phyloP scores from a whole-genome alignment of 352 stramenopile species.

The Phytophthora pseudosyringae region DNA sequence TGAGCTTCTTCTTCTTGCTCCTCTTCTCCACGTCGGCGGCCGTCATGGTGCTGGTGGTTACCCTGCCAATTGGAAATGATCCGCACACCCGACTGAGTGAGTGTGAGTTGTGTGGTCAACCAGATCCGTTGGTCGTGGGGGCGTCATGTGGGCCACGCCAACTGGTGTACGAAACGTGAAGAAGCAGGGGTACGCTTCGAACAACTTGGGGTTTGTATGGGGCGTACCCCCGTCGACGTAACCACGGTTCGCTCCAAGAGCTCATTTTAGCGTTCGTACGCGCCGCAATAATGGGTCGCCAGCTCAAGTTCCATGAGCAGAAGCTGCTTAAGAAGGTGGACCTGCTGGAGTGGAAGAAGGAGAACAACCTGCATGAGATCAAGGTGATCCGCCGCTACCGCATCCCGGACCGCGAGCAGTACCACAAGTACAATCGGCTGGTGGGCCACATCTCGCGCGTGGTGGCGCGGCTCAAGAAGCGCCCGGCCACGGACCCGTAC shows the following conservation, averaged over 20 bases:
- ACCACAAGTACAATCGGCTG: constrained; percentile 98
- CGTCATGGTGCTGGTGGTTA: constrained; percentile 48
- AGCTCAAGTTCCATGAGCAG: constrained; percentile 97
- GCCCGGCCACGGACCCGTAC: constrained; percentile 95
- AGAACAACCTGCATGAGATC: constrained; percentile 98
- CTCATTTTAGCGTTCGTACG: neutral
- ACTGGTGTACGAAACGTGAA: neutral
- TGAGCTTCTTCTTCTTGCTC: constrained; percentile 91
- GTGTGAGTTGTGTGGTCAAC: neutral
- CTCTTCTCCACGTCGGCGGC: constrained; percentile 81
- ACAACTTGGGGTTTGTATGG: constrained; percentile 27
- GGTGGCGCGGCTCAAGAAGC: constrained; percentile 95
- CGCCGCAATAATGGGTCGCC: constrained; percentile 69
- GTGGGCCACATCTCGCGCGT: constrained; percentile 96
- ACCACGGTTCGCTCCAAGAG: neutral
- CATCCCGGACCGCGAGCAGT: constrained; percentile 98
- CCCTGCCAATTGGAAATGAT: constrained; percentile 30
- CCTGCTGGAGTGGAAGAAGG: constrained; percentile 98
- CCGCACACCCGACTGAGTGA: neutral
- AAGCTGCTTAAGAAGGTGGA: constrained; percentile 99
- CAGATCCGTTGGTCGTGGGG: constrained; percentile 29
- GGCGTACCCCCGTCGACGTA: neutral
- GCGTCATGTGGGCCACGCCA: constrained; percentile 27
- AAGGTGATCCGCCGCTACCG: constrained; percentile 98
- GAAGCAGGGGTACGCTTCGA: constrained; percentile 4